Evolutionary conservation across 1,284 basidiomycete species (phyloP).

Genomic region (Dichomitus squalens): DNA sequence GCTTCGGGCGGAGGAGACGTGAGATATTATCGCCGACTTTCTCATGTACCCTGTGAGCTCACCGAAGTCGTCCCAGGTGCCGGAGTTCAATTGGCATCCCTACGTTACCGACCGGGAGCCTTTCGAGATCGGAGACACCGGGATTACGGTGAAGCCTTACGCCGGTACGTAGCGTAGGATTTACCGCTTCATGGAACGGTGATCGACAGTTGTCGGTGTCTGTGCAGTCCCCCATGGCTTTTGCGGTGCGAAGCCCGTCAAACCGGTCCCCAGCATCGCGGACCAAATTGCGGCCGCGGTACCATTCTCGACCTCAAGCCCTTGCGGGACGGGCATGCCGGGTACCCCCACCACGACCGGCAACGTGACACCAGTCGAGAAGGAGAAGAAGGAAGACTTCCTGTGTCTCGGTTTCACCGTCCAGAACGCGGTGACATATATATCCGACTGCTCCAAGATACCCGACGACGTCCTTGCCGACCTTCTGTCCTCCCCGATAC

Average conservation of each 20-base stretch:
- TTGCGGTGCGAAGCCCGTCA: conserved; percentile 4
- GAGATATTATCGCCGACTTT: conserved; percentile 28
- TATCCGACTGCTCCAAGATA: conserved; percentile 77
- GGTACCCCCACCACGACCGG: conserved; percentile 25
- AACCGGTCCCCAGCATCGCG: conserved; percentile 30
- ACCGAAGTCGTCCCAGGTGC: conserved; percentile 49
- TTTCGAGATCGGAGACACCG: conserved; percentile 67
- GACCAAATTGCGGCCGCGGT: conserved; percentile 36
- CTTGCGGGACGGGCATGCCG: conserved; percentile 45
- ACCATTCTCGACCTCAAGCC: conserved; percentile 35
- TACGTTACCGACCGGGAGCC: conserved; percentile 65
- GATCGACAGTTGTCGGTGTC: conserved; percentile 4
- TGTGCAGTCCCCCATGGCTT: conserved; percentile 3
- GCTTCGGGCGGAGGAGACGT: conserved; percentile 82
- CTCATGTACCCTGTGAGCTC: conserved; percentile 1
- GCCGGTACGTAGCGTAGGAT: conserved; percentile 45
- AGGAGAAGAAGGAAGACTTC: conserved; percentile 37
- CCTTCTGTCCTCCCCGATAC: conserved; percentile 40
- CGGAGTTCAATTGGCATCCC: conserved; percentile 75
- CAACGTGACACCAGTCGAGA: conserved; percentile 9
- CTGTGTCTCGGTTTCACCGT: conserved; percentile 77
- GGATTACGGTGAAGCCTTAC: conserved; percentile 67
- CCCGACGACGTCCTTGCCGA: conserved; percentile 65
- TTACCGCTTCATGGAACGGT: not conserved
- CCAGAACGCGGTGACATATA: conserved; percentile 61